Evolutionary conservation across 1,139 yeast genomes (phyloP).

Genomic region (Cylindricascospora bacillispora): DNA sequence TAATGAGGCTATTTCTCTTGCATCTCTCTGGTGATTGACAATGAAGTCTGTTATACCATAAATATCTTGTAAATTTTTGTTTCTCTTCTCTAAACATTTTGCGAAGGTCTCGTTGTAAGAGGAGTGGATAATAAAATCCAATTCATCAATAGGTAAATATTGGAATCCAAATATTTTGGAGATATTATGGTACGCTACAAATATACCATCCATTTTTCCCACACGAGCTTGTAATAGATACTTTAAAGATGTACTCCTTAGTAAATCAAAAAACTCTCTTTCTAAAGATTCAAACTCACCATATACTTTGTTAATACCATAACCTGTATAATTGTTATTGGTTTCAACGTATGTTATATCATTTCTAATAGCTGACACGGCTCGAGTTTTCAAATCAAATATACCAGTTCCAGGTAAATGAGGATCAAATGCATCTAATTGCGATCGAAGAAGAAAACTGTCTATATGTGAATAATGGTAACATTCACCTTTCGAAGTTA

Average conservation of each 20-base stretch:
- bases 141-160: conserved; percentile 61
- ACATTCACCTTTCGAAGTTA: conserved; percentile 14
- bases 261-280: conserved; percentile 64
- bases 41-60: conserved; percentile 17
- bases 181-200: conserved; percentile 81
- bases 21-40: conserved; percentile 12
- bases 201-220: conserved; percentile 95
- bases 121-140: conserved; percentile 51
- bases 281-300: conserved; percentile 72
- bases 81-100: conserved; percentile 19
- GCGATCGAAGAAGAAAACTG: conserved; percentile 73
- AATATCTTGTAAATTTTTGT: conserved; percentile 23
- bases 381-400: conserved; percentile 86
- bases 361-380: conserved; percentile 74
- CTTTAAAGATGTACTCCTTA: conserved; percentile 65
- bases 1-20: conserved; percentile 29
- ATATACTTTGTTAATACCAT: conserved; percentile 45
- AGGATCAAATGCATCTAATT: conserved; percentile 69
- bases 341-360: conserved; percentile 55
- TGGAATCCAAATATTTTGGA: conserved; percentile 79
- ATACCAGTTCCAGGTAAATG: conserved; percentile 83
- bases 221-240: conserved; percentile 85
- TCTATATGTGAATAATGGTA: conserved; percentile 69
- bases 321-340: conserved; percentile 42
- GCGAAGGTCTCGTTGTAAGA: conserved; percentile 11